A percentile compares a stretch with the other conserved stretches of the same genome.
Conservation (phyloP, 768 basidiomycete species). For the Galerina sulciceps region DNA sequence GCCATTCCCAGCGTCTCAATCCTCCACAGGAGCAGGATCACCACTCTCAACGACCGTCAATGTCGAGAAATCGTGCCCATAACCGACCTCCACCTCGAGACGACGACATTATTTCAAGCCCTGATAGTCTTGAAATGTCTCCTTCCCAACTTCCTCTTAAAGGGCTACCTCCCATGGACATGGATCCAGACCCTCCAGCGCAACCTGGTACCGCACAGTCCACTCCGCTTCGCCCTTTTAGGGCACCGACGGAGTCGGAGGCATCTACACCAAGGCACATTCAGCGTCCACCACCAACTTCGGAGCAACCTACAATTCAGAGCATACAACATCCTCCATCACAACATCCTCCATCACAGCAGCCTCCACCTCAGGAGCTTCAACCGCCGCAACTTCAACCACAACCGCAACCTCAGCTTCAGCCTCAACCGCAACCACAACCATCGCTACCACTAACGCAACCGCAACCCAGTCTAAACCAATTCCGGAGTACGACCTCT, state of each 20-base stretch:
- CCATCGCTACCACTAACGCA: background rate
- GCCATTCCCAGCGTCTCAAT: background rate
- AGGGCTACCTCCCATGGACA: background rate
- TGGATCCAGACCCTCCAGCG: background rate
- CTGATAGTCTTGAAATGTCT: constrained; percentile 15
- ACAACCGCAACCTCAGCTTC: constrained; percentile 1
- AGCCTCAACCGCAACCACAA: constrained; percentile 5
- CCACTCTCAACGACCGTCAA: too few relatives aligned
- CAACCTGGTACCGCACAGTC: constrained; percentile 8
- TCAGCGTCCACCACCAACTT: background rate
- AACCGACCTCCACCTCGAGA: background rate
- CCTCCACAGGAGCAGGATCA: background rate
- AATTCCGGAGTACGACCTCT: constrained; percentile 22
- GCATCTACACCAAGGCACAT: too few relatives aligned
- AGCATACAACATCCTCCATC: too few relatives aligned
- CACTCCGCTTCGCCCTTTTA: constrained; percentile 8
- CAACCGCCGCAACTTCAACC: background rate
- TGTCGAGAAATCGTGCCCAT: too few relatives aligned
- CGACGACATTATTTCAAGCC: constrained; percentile 10
- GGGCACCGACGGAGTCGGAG: constrained; percentile 7
- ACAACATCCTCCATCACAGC: background rate
- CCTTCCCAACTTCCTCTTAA: constrained; percentile 18
- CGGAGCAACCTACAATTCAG: background rate
- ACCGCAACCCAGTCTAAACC: background rate
- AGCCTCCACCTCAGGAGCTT: background rate